Conservation (phyloP, 768 basidiomycete species). For the Rhodotorula babjevae region DNA sequence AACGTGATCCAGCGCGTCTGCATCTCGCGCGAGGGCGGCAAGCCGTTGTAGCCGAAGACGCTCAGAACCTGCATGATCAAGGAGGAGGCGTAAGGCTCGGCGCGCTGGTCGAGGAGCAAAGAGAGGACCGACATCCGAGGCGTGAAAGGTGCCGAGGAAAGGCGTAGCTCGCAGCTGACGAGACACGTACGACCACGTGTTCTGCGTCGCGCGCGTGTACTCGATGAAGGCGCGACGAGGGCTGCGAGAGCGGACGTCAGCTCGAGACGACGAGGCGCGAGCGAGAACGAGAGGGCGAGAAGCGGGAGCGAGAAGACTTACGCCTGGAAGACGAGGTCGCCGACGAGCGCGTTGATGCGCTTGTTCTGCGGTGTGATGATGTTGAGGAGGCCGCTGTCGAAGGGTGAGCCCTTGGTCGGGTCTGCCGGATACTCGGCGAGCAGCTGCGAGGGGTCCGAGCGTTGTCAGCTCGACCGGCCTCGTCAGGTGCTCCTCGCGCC, state of each 20-base stretch:
- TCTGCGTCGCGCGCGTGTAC: conserved; percentile 4
- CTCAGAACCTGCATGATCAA: neutral
- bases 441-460: no score
- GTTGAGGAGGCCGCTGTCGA: conserved; percentile 33
- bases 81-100: no score
- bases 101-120: no score
- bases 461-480: no score
- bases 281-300: no score
- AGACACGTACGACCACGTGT: conserved; percentile 10
- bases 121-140: no score
- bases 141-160: conserved; percentile 1
- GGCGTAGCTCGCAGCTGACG: neutral
- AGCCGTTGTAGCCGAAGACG: neutral
- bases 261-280: no score
- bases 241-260: neutral
- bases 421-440: conserved; percentile 30
- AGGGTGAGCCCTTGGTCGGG: conserved; percentile 31
- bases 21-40: conserved; percentile 13
- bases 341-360: conserved; percentile 25
- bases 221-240: conserved; percentile 6
- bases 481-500: no score
- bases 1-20: conserved; percentile 18
- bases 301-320: no score
- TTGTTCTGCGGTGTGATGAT: conserved; percentile 37
- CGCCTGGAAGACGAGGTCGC: neutral